Evolutionary conservation across 2,329 filamentous ascomycete species (phyloP), one percentile per base, ranked within the genome.

Genomic region (Proliferodiscus dingleyae): DNA sequence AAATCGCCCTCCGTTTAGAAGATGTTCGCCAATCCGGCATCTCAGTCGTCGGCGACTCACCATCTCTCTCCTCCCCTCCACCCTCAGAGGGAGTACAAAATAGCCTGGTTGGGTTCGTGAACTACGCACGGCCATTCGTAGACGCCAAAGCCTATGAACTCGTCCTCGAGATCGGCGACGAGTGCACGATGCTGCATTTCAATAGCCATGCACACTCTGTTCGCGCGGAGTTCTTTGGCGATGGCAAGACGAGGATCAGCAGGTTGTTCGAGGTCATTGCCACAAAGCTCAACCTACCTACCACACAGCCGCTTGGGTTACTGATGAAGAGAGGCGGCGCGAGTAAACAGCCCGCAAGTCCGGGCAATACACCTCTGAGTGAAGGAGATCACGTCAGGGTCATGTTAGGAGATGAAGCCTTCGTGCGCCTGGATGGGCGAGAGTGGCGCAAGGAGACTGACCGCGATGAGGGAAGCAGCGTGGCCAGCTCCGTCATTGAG

Each of bases 1-100:
- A 97, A 67, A 95, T 97, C 15, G 68, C 81, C 4, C 72, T 97
- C 24, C 77, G 87, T 1, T 68, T 97, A 2, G 84, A 93, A 59
- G 90, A 96, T 59, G 78, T 97, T n/a, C 80, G 91, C 26, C 90
- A 91, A 58, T 89, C 86, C 2, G 91, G 91, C 11, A 73, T 96
- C 37, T 80, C 80, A 13, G 77, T 93, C 53, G 69, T 69, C 1
- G 64, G 68, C 7, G 81, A 85, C 41, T 55, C 55, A 52, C 63
- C 18, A n/a, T n/a, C n/a, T 53, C 54, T 41, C 47, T 64, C 28
- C 49, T 64, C 6, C 45, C 54, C 52, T 5, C 54, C 49, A 22
- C 51, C 37, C 44, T 18, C 37, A 36, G 11, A 33, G 37, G 19
- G 67, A 66, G 32, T 11, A 28, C 18, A 5, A 23, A 49, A 34